Base-by-base conservation (phyloP, 805 yeast species). In the Wickerhamiella galacta region DNA sequence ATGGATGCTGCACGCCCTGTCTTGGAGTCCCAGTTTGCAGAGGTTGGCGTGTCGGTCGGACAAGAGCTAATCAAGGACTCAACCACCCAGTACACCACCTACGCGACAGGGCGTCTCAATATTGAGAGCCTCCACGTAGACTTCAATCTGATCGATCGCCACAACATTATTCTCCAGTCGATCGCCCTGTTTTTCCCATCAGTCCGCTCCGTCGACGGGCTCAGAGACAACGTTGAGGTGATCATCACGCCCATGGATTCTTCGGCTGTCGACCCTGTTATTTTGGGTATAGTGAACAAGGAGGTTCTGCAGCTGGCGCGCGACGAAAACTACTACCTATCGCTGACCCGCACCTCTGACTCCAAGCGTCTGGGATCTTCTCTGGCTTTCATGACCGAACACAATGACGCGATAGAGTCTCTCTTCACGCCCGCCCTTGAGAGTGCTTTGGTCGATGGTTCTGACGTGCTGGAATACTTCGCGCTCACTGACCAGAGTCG, bases 381-480 rank as follows among this genome's bases (percentile, higher is more conserved):
- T 41, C 79, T 66, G 49, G 93, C 81, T 18, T 81, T 70, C 58
- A 85, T 90, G 96, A 64, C 78, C 45, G 99, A 90, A 63, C 71
- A 71, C 36, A 65, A 73, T 39, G 96, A 87, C 53, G 64, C 80
- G 59, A 82, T 75, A 43, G 81, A 72, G 4, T 59, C 69, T 37
- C 58, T 79, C 33, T 63, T 66, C 43, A 64, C 72, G 33, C 58
- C 60, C 18, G 68, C 66, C 39, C 43, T 61, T 12, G 43, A 47
- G 42, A 63, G 64, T 30, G 51, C 75, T 33, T 56, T 59, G 19
- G 60, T 61, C 20, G 60, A 58, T 28, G 48, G 67, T 19, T 60
- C 58, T 18, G 48, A 60, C 4, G 57, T 70, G 38, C 57, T 90
- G 48, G 70, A 72, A 49, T 77, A 53, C 49, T 51, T 90, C 39